Conservation (phyloP, 192 early-diverging fungal species). For the Pilobolus umbonatus region DNA sequence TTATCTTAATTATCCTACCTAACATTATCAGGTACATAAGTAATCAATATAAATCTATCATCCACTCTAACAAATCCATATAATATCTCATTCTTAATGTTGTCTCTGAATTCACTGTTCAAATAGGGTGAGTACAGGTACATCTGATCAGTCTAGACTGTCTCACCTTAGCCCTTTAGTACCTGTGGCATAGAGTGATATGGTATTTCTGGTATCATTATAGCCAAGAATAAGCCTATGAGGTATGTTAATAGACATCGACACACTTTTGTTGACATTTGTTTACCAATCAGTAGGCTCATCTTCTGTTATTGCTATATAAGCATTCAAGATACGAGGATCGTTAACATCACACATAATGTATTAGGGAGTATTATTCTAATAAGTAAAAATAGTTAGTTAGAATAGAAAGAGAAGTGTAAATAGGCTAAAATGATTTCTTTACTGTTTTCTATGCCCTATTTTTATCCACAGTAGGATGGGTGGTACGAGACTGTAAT, state of each 20-base stretch:
- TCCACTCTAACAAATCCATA: conserved; percentile 58
- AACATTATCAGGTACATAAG: conserved; percentile 58
- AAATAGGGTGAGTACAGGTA: neutral
- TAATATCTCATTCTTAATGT: conserved; percentile 53
- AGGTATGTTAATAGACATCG: neutral
- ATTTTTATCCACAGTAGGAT: no score
- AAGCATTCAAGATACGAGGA: conserved; percentile 49
- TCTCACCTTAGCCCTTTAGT: conserved; percentile 41
- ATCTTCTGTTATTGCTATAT: conserved; percentile 48
- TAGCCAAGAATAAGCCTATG: conserved; percentile 58
- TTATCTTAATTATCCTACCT: conserved; percentile 32
- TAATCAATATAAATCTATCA: conserved; percentile 49
- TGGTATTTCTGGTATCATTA: conserved; percentile 54
- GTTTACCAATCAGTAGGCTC: conserved; percentile 52
- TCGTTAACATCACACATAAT: conserved; percentile 58
- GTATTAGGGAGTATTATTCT: no score
- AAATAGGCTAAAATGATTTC: no score
- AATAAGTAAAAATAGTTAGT: no score
- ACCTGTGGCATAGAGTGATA: conserved; percentile 54
- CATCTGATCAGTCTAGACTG: neutral
- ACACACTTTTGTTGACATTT: neutral
- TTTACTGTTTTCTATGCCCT: no score
- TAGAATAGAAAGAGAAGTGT: no score
- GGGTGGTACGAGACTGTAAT: no score
- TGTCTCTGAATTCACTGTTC: conserved; percentile 44